Evolutionary conservation across 768 basidiomycete genomes (phyloP).

Genomic region (Boletus edulis): DNA sequence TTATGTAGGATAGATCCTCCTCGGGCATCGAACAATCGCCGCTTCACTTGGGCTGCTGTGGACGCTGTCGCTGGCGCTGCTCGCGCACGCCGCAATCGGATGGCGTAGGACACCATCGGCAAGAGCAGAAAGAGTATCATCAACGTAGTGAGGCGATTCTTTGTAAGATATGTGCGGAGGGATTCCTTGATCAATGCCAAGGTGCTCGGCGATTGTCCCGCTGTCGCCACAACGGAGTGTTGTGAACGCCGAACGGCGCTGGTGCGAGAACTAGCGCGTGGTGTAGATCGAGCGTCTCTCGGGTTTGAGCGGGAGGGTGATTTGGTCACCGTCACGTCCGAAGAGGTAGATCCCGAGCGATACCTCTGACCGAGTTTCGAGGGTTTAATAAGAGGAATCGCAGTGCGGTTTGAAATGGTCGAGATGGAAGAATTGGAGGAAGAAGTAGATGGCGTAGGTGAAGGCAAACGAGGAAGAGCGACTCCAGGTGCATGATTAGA

Average conservation of each 20-base stretch:
- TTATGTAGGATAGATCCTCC: constrained; percentile 33
- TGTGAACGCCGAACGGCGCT: constrained; percentile 14
- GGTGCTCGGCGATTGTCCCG: constrained; percentile 18
- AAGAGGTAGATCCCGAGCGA: constrained; percentile 18
- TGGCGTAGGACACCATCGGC: constrained; percentile 43
- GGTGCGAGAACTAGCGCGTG: constrained; percentile 11
- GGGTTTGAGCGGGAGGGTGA: constrained; percentile 4
- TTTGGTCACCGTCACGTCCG: constrained; percentile 27
- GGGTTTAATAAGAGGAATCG: constrained; percentile 43
- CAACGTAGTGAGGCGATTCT: constrained; percentile 48
- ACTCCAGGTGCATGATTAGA: constrained; percentile 16
- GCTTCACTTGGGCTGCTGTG: constrained; percentile 57
- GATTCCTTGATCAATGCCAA: constrained; percentile 48
- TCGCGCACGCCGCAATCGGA: constrained; percentile 50
- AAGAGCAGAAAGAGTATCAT: constrained; percentile 39
- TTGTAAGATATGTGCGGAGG: constrained; percentile 46
- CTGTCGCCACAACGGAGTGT: constrained; percentile 8
- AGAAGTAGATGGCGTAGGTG: constrained; percentile 54
- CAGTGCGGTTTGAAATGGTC: constrained; percentile 70
- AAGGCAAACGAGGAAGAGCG: constrained; percentile 33
- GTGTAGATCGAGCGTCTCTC: constrained; percentile 5
- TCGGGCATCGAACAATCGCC: constrained; percentile 46
- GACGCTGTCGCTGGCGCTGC: constrained; percentile 21
- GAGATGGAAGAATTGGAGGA: constrained; percentile 67
- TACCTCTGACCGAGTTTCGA: constrained; percentile 14